These are phyloP conservation scores for Verticillium zaregamsianum DNA, from an alignment of 2,329 filamentous ascomycete species.

Conservation along the genomic window DNA sequence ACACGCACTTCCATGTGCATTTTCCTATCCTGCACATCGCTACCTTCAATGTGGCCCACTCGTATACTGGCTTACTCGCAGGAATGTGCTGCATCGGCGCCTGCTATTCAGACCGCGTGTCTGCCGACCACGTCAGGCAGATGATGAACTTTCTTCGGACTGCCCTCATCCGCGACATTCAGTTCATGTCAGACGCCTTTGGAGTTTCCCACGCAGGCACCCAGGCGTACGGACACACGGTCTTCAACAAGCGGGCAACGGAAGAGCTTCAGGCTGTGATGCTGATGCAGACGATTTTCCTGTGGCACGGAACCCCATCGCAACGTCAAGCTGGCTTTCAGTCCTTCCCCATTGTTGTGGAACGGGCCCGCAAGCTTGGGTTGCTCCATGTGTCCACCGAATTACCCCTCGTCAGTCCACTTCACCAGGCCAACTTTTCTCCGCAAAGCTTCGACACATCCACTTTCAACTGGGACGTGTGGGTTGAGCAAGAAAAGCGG, in stretches of 20 bases:
- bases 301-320: constrained; percentile 65
- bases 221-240: not conserved
- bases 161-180: constrained; percentile 54
- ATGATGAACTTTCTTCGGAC: constrained; percentile 61
- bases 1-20: constrained; percentile 69
- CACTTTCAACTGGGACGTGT: constrained; percentile 60
- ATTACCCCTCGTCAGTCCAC: constrained; percentile 47
- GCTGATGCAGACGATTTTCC: constrained; percentile 57
- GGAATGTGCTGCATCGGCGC: constrained; percentile 71
- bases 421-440: constrained; percentile 54
- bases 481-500: constrained; percentile 69
- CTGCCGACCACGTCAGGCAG: constrained; percentile 57
- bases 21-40: constrained; percentile 70
- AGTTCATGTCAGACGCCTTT: constrained; percentile 32
- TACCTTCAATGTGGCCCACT: constrained; percentile 63
- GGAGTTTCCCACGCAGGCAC: constrained; percentile 16
- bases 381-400: constrained; percentile 50
- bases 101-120: constrained; percentile 65
- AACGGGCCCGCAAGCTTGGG: constrained; percentile 51
- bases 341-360: constrained; percentile 53
- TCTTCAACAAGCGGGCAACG: constrained; percentile 12
- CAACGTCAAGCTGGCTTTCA: constrained; percentile 62
- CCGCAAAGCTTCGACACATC: constrained; percentile 40
- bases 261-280: constrained; percentile 66
- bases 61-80: constrained; percentile 63